Base-by-base conservation (phyloP, 2,329 filamentous ascomycete genomes). In the Aspergillus fructus region DNA sequence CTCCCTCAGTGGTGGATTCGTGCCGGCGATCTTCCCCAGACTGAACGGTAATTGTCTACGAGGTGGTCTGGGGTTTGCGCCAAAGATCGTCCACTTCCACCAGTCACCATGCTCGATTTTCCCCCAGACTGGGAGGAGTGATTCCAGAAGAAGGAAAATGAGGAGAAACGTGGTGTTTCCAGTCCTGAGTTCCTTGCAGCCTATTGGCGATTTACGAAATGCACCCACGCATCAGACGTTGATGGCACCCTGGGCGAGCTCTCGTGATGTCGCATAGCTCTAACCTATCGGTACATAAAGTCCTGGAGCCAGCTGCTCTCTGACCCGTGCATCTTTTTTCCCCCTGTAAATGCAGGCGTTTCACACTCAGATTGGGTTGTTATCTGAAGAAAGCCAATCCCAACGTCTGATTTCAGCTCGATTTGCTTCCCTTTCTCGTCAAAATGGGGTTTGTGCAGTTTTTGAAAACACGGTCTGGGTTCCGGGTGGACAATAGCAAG, bases 401-500 rank as follows among this genome's bases (percentile, higher is more conserved):
- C 34, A 17, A 15, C 23, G 52, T 12, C 40, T 43, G 15, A 15
- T 17, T 49, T 19, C 42, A 21, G 8, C 17, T 33, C 17, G 11
- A n/a, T 46, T 30, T 6, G 19, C 15, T 23, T 50, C 30, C 39
- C 19, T 19, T 15, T 34, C 23, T 19, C 13, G 39, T 33, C 54
- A 41, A 58, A 2, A 74, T 74, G 72, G 67, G 66, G 4, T 39
- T 74, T 33, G 62, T 64, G 43, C 40, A 61, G 8, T 63, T 72
- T 52, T 39, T 74, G 33, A 68, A 67, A 50, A 68, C 60, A 39
- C 69, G 71, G n/a, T 71, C 71, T 5, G 61, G 68, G 47, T 59
- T 74, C 23, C 62, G 66, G 39, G 64, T 73, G 17, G 69, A 72
- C 51, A 74, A 74, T 59, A 67, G 65, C 40, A 64, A 66, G 55